These are phyloP conservation scores for Incumbomyces lentus DNA, from an alignment of 2,329 filamentous ascomycete species.

Conservation along the genomic window DNA sequence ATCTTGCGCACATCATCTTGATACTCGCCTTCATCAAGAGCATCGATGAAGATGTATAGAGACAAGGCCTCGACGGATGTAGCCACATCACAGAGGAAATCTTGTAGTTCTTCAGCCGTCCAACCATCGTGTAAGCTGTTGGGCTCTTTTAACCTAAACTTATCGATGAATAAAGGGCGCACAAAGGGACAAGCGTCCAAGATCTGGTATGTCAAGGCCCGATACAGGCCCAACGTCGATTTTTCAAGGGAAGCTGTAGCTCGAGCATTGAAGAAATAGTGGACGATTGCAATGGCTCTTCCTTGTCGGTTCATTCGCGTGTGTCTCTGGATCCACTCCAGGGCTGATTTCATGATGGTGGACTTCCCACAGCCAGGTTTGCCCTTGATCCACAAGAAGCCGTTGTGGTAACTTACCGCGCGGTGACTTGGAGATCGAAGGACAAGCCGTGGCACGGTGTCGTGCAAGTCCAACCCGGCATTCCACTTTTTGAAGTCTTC, in stretches of 20 bases:
- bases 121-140: background rate
- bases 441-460: too few relatives aligned
- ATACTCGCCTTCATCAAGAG: slow-evolving; percentile 36
- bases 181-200: slow-evolving; percentile 19
- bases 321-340: slow-evolving; percentile 5
- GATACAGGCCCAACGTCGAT: slow-evolving; percentile 39
- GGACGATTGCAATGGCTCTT: background rate
- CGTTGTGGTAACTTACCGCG: too few relatives aligned
- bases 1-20: slow-evolving; percentile 30
- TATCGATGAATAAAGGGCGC: slow-evolving; percentile 1
- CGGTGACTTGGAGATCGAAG: too few relatives aligned
- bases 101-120: slow-evolving; percentile 19
- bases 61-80: background rate
- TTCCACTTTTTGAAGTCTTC: slow-evolving; percentile 31
- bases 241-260: slow-evolving; percentile 34
- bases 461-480: slow-evolving; percentile 14
- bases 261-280: slow-evolving; percentile 41
- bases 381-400: slow-evolving; percentile 30
- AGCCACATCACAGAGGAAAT: slow-evolving; percentile 24
- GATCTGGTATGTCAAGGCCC: slow-evolving; percentile 40
- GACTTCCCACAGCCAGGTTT: slow-evolving; percentile 36
- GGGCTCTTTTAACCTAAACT: slow-evolving; percentile 9
- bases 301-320: background rate
- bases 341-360: slow-evolving; percentile 37
- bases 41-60: slow-evolving; percentile 30